Evolutionary conservation across 2,329 filamentous ascomycete species (phyloP).

Genomic region (Sarocladium brachiariae): DNA sequence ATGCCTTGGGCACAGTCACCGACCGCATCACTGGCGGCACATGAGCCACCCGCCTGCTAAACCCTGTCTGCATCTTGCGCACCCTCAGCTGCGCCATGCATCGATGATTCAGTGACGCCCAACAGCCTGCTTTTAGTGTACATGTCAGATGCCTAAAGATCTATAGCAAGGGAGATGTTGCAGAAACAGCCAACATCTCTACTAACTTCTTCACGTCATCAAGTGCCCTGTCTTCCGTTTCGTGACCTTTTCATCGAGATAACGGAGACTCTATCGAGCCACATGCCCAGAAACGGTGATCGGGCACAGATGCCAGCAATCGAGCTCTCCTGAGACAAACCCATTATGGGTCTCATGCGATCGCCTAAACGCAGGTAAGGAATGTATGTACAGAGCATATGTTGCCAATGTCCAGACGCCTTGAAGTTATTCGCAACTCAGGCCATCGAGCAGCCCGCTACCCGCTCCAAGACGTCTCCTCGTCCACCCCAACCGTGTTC

Average conservation of each 20-base stretch:
- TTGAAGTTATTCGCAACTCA: conserved; percentile 5
- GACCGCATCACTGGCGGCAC: neutral
- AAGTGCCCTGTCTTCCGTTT: too few relatives aligned
- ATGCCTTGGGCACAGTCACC: neutral
- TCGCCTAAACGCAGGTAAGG: neutral
- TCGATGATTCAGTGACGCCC: neutral
- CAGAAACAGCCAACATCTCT: too few relatives aligned
- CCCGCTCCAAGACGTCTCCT: too few relatives aligned
- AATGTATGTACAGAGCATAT: too few relatives aligned
- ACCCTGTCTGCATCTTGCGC: neutral
- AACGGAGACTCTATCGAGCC: neutral
- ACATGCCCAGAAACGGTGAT: neutral
- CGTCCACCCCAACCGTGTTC: too few relatives aligned
- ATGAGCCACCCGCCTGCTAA: neutral
- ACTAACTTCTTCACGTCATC: too few relatives aligned
- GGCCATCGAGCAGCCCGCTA: too few relatives aligned
- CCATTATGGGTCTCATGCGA: too few relatives aligned
- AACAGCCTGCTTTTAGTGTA: neutral
- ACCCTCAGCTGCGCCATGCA: neutral
- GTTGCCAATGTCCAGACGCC: too few relatives aligned
- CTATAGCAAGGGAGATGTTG: too few relatives aligned
- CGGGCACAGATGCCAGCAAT: neutral
- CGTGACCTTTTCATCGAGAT: neutral
- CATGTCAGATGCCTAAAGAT: too few relatives aligned
- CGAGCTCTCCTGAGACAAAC: too few relatives aligned